Evolutionary conservation across 2,329 filamentous ascomycete species (phyloP).

Genomic region (Stagonosporopsis tanaceti): DNA sequence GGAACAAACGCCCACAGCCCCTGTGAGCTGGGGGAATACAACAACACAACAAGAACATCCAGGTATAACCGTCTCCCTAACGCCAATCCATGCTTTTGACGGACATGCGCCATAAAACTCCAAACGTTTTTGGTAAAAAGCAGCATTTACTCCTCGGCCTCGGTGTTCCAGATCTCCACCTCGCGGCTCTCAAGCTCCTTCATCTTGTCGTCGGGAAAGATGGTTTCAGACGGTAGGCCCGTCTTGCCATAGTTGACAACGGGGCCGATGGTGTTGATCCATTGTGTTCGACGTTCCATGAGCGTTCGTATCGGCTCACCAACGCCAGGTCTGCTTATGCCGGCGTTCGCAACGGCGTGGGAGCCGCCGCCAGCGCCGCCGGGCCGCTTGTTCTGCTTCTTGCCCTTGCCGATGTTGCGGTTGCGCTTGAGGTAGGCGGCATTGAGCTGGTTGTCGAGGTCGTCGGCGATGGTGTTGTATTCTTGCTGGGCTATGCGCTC

Average conservation of each 20-base stretch:
- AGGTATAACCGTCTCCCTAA: not conserved
- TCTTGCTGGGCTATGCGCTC: constrained; percentile 97
- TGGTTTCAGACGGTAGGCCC: constrained; percentile 75
- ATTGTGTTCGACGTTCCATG: constrained; percentile 89
- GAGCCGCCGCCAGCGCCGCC: constrained; percentile 78
- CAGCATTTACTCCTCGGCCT: constrained; percentile 65
- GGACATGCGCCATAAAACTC: not conserved
- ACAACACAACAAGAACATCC: not conserved
- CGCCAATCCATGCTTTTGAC: not conserved
- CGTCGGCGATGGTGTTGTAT: constrained; percentile 95
- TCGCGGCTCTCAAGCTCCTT: constrained; percentile 75
- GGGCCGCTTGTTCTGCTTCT: constrained; percentile 81
- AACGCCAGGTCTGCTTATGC: constrained; percentile 64
- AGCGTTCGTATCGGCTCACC: constrained; percentile 89
- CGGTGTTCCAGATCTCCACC: constrained; percentile 82
- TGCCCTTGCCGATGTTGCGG: constrained; percentile 90
- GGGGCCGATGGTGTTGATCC: constrained; percentile 89
- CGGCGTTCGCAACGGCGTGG: constrained; percentile 57
- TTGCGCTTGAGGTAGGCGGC: constrained; percentile 95
- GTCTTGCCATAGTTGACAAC: constrained; percentile 87
- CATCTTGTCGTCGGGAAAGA: constrained; percentile 81
- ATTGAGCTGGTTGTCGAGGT: constrained; percentile 93
- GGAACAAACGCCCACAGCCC: not conserved
- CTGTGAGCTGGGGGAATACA: not conserved
- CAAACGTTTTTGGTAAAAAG: not conserved